These are phyloP conservation scores for Pleochaeta shiraiana DNA, from an alignment of 2,329 filamentous ascomycete species.

Conservation along the genomic window DNA sequence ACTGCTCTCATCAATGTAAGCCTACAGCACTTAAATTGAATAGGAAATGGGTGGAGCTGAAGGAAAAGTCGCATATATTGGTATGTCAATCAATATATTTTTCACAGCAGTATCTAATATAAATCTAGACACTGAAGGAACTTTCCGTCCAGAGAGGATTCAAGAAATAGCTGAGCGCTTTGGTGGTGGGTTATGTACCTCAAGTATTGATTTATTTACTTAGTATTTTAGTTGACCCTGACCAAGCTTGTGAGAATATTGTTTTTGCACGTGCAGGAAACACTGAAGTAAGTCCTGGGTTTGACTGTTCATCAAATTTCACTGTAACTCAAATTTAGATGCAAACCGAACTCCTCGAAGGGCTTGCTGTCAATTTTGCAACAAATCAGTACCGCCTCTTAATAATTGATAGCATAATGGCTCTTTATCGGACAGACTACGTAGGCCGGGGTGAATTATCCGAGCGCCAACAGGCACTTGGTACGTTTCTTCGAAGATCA, in stretches of 20 bases:
- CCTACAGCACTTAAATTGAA: neutral
- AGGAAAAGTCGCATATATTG: constrained; percentile 48
- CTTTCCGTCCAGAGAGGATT: constrained; percentile 45
- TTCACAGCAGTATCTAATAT: neutral
- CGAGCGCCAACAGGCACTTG: constrained; percentile 45
- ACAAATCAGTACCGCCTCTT: constrained; percentile 42
- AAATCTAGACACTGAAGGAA: constrained; percentile 32
- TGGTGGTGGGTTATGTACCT: constrained; percentile 19
- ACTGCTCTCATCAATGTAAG: neutral
- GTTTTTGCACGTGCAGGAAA: constrained; percentile 41
- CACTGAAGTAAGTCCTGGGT: constrained; percentile 25
- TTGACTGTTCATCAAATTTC: neutral
- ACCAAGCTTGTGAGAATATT: constrained; percentile 42
- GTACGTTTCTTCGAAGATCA: constrained; percentile 39
- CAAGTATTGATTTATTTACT: constrained; percentile 4
- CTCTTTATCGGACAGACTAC: constrained; percentile 45
- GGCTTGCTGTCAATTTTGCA: constrained; percentile 36
- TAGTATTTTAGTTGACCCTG: constrained; percentile 26
- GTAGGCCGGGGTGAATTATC: constrained; percentile 43
- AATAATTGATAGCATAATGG: constrained; percentile 49
- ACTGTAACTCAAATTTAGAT: constrained; percentile 19
- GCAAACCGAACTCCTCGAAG: constrained; percentile 36
- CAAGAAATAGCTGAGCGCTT: constrained; percentile 44
- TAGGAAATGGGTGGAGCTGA: constrained; percentile 41
- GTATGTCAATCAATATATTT: constrained; percentile 16